phyloP scores from a whole-genome alignment of 2,329 filamentous ascomycete species.

The Daldinia sp. region DNA sequence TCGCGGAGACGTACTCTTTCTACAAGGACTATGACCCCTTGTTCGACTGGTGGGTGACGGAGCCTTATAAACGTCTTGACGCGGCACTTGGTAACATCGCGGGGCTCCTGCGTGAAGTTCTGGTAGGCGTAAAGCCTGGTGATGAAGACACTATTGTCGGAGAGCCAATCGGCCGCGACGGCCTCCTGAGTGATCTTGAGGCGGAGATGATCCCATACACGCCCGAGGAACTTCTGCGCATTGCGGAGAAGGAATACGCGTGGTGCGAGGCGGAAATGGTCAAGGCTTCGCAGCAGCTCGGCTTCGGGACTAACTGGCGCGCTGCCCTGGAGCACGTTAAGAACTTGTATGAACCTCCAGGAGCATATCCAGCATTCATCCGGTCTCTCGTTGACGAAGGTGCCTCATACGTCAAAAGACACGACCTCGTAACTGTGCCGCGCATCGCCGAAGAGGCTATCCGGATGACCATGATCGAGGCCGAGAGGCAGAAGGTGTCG shows the following conservation, averaged over 20 bases:
- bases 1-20: conserved; percentile 63
- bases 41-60: conserved; percentile 68
- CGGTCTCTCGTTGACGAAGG: conserved; percentile 64
- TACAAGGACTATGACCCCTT: conserved; percentile 67
- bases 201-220: conserved; percentile 70
- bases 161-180: conserved; percentile 66
- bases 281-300: conserved; percentile 61
- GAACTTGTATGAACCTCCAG: conserved; percentile 65
- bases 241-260: conserved; percentile 63
- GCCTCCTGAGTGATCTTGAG: conserved; percentile 64
- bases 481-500: conserved; percentile 64
- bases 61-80: conserved; percentile 59
- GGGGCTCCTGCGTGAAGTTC: conserved; percentile 52
- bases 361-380: conserved; percentile 65
- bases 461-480: conserved; percentile 68
- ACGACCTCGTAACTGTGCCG: conserved; percentile 68
- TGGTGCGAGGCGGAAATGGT: conserved; percentile 70
- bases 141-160: conserved; percentile 66
- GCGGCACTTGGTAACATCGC: conserved; percentile 55
- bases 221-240: conserved; percentile 66
- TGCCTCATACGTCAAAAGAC: conserved; percentile 63
- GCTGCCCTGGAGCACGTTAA: conserved; percentile 68
- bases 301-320: conserved; percentile 63
- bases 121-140: conserved; percentile 59
- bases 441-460: conserved; percentile 64